Conservation (phyloP, 768 basidiomycete species). For the Agrocybe praecox region DNA sequence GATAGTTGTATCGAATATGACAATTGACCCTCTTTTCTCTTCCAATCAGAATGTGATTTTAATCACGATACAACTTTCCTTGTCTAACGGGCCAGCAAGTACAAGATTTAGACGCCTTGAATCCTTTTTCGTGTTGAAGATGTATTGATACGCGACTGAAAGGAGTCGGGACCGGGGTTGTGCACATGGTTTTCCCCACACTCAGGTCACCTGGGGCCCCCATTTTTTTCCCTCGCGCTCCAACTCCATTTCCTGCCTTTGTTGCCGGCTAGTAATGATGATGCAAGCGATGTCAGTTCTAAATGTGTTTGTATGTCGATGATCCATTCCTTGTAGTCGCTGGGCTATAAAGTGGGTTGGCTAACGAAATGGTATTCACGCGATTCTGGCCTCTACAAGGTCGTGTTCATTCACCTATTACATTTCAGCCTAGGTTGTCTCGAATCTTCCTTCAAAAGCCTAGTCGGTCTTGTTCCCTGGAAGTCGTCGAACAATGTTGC, state of each 20-base stretch:
- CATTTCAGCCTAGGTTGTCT: background rate
- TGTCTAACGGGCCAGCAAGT: background rate
- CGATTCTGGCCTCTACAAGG: background rate
- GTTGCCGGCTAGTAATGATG: slow-evolving; percentile 10
- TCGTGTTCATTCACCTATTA: background rate
- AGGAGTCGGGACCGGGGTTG: background rate
- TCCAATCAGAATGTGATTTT: background rate
- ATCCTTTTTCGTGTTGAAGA: background rate
- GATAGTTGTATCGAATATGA: background rate
- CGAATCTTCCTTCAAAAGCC: background rate
- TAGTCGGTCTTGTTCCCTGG: background rate
- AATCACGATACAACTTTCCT: no score
- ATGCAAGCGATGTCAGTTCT: slow-evolving; percentile 12
- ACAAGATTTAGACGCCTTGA: slow-evolving; percentile 3
- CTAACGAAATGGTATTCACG: background rate
- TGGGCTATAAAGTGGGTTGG: slow-evolving; percentile 16
- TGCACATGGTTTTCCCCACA: slow-evolving; percentile 5
- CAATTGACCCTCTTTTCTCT: background rate
- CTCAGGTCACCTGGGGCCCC: slow-evolving; percentile 11
- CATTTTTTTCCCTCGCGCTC: slow-evolving; percentile 21
- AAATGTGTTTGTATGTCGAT: slow-evolving; percentile 1
- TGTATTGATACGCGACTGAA: background rate
- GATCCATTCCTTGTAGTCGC: background rate
- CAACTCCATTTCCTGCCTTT: slow-evolving; percentile 18
- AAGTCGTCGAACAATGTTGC: slow-evolving; percentile 22